Percentiles rank a stretch among this genome's conserved stretches.
phyloP scores from a whole-genome alignment of 495 filamentous ascomycete genomes.

The Haplographium delicatum region DNA sequence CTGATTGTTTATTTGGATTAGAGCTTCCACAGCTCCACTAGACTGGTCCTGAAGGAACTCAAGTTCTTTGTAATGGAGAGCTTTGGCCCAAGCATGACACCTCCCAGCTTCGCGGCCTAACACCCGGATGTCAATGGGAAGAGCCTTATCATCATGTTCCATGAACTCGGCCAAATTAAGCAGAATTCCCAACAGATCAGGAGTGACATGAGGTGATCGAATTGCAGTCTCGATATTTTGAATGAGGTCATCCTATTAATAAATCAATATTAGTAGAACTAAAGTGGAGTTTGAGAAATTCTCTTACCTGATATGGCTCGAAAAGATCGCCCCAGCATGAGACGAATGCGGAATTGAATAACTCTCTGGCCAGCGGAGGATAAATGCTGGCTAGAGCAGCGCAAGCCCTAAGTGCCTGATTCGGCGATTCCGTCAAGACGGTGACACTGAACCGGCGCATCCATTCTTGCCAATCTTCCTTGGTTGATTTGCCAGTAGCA shows the following conservation, averaged over 20 bases:
- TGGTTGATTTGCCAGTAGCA: constrained; percentile 87
- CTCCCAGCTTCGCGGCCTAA: constrained; percentile 88
- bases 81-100: constrained; percentile 97
- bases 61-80: constrained; percentile 96
- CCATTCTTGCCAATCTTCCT: constrained; percentile 99
- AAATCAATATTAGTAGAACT: no score
- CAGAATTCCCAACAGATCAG: constrained; percentile 88
- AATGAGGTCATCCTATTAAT: constrained; percentile 77
- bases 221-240: constrained; percentile 93
- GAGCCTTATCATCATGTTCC: constrained; percentile 98
- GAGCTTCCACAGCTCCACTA: constrained; percentile 87
- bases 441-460: constrained; percentile 94
- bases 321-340: constrained; percentile 98
- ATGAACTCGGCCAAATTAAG: constrained; percentile 98
- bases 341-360: constrained; percentile 98
- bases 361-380: constrained; percentile 80
- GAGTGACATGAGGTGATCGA: constrained; percentile 85
- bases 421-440: constrained; percentile 90
- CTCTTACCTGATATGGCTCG: constrained; percentile 62
- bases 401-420: constrained; percentile 88
- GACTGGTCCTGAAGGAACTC: constrained; percentile 98
- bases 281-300: constrained; percentile 9
- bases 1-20: constrained; percentile 98
- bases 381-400: constrained; percentile 87
- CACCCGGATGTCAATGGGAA: constrained; percentile 93